Conservation (phyloP, 2,329 filamentous ascomycete species). For the Fusarium pseudograminearum region DNA sequence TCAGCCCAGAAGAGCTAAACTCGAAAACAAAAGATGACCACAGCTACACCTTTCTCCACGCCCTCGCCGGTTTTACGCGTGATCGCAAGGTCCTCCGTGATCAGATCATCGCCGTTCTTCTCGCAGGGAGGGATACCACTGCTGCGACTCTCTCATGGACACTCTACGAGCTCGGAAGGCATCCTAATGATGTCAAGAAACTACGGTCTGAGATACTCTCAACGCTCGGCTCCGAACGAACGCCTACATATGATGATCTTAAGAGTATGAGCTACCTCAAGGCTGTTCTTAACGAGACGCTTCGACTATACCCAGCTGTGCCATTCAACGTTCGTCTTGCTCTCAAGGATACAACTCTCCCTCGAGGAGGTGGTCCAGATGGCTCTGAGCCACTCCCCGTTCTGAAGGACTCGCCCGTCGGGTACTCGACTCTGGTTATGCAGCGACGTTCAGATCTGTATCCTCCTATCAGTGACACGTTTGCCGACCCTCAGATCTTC, state of each 20-base stretch:
- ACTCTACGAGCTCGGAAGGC: constrained; percentile 82
- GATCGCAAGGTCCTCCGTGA: constrained; percentile 80
- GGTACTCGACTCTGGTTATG: constrained; percentile 78
- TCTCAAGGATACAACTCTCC: constrained; percentile 79
- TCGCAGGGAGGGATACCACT: constrained; percentile 90
- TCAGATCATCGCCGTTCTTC: constrained; percentile 83
- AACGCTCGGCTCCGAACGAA: constrained; percentile 70
- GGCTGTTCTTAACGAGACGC: constrained; percentile 79
- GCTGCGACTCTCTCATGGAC: constrained; percentile 84
- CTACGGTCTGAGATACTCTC: constrained; percentile 79
- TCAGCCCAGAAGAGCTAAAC: constrained; percentile 78
- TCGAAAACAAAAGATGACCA: constrained; percentile 77
- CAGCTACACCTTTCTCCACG: constrained; percentile 87
- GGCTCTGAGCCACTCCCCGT: constrained; percentile 72
- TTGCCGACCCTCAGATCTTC: constrained; percentile 64
- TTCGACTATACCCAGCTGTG: constrained; percentile 81
- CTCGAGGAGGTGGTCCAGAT: constrained; percentile 75
- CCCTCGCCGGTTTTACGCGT: constrained; percentile 83
- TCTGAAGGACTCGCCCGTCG: constrained; percentile 73
- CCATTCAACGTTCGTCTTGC: constrained; percentile 83
- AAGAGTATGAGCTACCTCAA: constrained; percentile 89
- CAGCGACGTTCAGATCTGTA: constrained; percentile 76
- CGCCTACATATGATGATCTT: constrained; percentile 81
- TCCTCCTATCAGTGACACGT: constrained; percentile 61
- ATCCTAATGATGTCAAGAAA: constrained; percentile 74